Percentiles rank a stretch among this genome's conserved stretches.
Evolutionary conservation across 2,329 filamentous ascomycete species (phyloP).

Genomic region (Kalmusia sp.): DNA sequence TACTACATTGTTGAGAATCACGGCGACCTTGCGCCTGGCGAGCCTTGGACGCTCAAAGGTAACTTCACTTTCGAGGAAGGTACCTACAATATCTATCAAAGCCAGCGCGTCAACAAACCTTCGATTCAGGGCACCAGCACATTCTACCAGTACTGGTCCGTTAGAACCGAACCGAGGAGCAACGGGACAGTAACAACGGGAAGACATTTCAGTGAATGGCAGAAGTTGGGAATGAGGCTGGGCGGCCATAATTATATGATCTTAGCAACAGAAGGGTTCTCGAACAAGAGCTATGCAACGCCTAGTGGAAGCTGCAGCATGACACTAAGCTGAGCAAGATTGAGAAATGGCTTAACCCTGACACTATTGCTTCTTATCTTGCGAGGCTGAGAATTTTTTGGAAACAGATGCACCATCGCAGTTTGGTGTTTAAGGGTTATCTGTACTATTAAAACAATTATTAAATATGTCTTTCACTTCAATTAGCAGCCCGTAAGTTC

Average conservation of each 20-base stretch:
- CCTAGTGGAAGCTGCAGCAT: background rate
- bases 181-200: slow-evolving; percentile 26
- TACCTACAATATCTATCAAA: slow-evolving; percentile 24
- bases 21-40: slow-evolving; percentile 55
- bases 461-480: too few relatives aligned
- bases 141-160: slow-evolving; percentile 58
- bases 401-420: too few relatives aligned
- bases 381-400: too few relatives aligned
- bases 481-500: too few relatives aligned
- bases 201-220: slow-evolving; percentile 30
- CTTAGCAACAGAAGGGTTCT: too few relatives aligned
- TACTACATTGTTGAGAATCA: slow-evolving; percentile 59
- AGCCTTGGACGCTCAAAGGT: slow-evolving; percentile 42
- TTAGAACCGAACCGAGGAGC: slow-evolving; percentile 21
- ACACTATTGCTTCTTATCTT: too few relatives aligned
- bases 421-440: too few relatives aligned
- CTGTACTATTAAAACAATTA: too few relatives aligned
- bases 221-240: slow-evolving; percentile 20
- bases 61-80: slow-evolving; percentile 28
- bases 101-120: slow-evolving; percentile 48
- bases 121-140: slow-evolving; percentile 57
- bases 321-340: background rate
- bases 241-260: too few relatives aligned
- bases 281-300: background rate
- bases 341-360: background rate